Base-by-base conservation (phyloP, 2,329 filamentous ascomycete species). In the Fusarium oxysporum region DNA sequence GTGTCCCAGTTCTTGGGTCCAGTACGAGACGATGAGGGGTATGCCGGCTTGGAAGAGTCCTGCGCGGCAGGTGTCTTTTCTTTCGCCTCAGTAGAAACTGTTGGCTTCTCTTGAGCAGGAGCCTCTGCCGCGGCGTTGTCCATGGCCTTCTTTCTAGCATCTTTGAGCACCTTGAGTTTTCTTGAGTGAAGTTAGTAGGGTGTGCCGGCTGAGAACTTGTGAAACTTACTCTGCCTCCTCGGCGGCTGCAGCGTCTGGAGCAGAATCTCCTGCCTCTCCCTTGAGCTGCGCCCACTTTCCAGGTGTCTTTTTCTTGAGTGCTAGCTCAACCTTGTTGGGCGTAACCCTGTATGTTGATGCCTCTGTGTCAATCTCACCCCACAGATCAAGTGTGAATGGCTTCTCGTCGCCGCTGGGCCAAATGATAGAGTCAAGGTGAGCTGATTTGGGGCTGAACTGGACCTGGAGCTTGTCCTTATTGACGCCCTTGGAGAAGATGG, bases 1-100 rank as follows among this genome's bases (percentile, higher is more conserved):
- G 91, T 93, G 80, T 99, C 96, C 96, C 96, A 99, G 82, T 99
- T 89, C 83, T 97, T 97, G 6, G 93, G 90, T 1, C 95, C 96
- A 3, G 84, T 87, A 70, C 91, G 92, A 17, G 96, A 96, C 1
- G 95, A 98, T 0, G 95, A 96, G 2, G 96, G 96, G 80, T 98
- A 98, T 0, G 86, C 80, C 19, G 69, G 55, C 17, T 62, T 35
- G 21, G 67, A 28, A 10, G 59, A 21, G 9, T 72, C 32, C 61
- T 28, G 19, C 4, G 47, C 30, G 2, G 56, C 45, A 8, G 72
- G 38, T 5, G 25, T 45, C 38, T 76, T 70, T n/a, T 45, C 57
- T n/a, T 72, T 68, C 21, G 41, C 40, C 19, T 75, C 41, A 8
- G 59, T 41, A 5, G 70, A 30, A 11, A 55, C 17, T 32, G 55